Conservation (phyloP, 495 filamentous ascomycete species). For the Aspergillus haitiensis region DNA sequence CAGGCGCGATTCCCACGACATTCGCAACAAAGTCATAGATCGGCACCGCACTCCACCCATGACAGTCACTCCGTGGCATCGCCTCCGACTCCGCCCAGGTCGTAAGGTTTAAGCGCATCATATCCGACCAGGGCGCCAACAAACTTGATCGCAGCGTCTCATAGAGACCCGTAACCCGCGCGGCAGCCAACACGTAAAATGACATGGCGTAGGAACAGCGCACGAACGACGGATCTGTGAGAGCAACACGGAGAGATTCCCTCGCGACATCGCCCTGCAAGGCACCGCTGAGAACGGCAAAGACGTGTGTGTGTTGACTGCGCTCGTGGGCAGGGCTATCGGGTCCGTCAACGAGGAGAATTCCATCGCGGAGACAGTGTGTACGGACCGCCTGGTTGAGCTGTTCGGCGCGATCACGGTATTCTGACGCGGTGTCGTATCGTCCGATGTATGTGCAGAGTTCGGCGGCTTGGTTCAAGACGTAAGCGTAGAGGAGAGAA, state of each 20-base stretch:
- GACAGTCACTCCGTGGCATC: conserved; percentile 31
- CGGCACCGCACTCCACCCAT: conserved; percentile 32
- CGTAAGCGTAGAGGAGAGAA: conserved; percentile 24
- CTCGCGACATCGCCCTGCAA: conserved; percentile 16
- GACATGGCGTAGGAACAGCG: conserved; percentile 28
- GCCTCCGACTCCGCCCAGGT: conserved; percentile 32
- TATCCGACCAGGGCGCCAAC: conserved; percentile 27
- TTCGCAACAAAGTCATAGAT: conserved; percentile 29
- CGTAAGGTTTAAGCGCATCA: conserved; percentile 27
- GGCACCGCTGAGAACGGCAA: conserved; percentile 27
- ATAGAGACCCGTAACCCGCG: conserved; percentile 25
- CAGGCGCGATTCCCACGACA: conserved; percentile 24
- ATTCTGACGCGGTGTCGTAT: conserved; percentile 24
- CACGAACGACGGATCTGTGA: conserved; percentile 13
- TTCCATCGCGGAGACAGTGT: conserved; percentile 17
- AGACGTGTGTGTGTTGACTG: conserved; percentile 32
- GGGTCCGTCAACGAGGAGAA: conserved; percentile 23
- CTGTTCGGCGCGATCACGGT: conserved; percentile 15
- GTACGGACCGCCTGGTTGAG: conserved; percentile 22
- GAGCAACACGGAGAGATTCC: conserved; percentile 9
- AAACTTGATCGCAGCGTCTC: conserved; percentile 15
- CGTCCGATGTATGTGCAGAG: conserved; percentile 22
- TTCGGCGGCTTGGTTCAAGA: conserved; percentile 22
- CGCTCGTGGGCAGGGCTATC: conserved; percentile 15
- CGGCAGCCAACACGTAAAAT: conserved; percentile 33